Evolutionary conservation across 371 early-diverging fungal species (phyloP).

Genomic region (Coelomomyces lativittatus): DNA sequence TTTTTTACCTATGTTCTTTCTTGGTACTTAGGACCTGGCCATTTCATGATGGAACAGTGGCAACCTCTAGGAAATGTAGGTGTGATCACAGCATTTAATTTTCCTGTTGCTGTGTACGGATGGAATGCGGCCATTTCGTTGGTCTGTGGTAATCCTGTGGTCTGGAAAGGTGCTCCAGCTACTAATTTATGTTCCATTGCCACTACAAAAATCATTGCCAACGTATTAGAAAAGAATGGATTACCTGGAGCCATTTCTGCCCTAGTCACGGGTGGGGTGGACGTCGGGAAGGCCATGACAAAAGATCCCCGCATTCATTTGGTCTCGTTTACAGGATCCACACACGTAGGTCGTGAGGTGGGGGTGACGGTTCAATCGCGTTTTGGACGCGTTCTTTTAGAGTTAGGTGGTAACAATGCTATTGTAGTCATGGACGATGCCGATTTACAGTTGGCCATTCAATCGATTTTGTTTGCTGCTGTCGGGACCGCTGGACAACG

Average conservation of each 20-base stretch:
- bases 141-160: conserved; percentile 77
- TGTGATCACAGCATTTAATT: conserved; percentile 88
- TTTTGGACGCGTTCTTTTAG: conserved; percentile 70
- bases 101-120: conserved; percentile 52
- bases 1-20: no score
- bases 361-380: conserved; percentile 62
- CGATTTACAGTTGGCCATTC: conserved; percentile 76
- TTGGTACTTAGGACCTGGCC: conserved; percentile 61
- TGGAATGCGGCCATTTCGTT: conserved; percentile 87
- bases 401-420: conserved; percentile 92
- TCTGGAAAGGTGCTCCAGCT: conserved; percentile 79
- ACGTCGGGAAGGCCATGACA: conserved; percentile 63
- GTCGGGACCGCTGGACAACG: conserved; percentile 93
- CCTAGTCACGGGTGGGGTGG: conserved; percentile 73
- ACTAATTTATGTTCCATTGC: conserved; percentile 72
- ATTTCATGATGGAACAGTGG: conserved; percentile 90
- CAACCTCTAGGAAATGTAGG: conserved; percentile 85
- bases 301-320: conserved; percentile 52
- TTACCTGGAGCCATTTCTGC: conserved; percentile 74
- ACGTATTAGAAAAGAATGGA: conserved; percentile 63
- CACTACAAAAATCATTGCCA: conserved; percentile 65
- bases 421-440: conserved; percentile 81
- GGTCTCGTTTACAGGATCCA: conserved; percentile 80
- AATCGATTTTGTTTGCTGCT: conserved; percentile 80
- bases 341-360: conserved; percentile 53